A percentile compares a stretch with the other conserved stretches of the same genome.
Conservation (phyloP, 495 filamentous ascomycete species). For the Aspergillus avenaceus region DNA sequence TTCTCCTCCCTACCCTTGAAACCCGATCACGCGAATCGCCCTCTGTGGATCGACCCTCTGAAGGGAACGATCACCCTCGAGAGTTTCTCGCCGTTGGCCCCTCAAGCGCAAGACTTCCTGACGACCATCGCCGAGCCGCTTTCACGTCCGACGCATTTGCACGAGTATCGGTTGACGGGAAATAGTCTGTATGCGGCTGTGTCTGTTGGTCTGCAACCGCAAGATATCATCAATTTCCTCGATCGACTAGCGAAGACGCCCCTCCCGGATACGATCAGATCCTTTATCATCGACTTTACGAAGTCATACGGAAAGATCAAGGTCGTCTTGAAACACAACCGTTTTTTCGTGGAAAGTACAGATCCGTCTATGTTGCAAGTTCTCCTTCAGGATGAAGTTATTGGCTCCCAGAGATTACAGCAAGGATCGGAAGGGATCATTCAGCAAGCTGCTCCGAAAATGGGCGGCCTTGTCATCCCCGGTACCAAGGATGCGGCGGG, state of each 20-base stretch:
- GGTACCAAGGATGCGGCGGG: constrained; percentile 92
- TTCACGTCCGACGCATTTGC: constrained; percentile 80
- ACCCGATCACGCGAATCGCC: constrained; percentile 80
- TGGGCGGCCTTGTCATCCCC: constrained; percentile 88
- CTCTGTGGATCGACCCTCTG: constrained; percentile 84
- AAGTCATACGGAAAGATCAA: constrained; percentile 93
- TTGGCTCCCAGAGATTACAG: constrained; percentile 56
- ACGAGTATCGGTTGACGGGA: constrained; percentile 88
- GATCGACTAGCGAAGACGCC: constrained; percentile 84
- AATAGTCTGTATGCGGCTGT: constrained; percentile 95
- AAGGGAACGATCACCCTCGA: constrained; percentile 90
- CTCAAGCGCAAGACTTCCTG: constrained; percentile 87
- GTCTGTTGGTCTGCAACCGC: constrained; percentile 78
- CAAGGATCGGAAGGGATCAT: constrained; percentile 66
- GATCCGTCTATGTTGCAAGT: constrained; percentile 81
- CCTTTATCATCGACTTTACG: constrained; percentile 79
- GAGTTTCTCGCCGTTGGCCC: constrained; percentile 82
- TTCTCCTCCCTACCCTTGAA: constrained; percentile 79
- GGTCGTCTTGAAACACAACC: constrained; percentile 88
- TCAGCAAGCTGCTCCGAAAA: constrained; percentile 75
- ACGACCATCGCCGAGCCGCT: constrained; percentile 93
- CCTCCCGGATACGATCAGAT: constrained; percentile 70
- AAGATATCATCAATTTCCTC: constrained; percentile 85
- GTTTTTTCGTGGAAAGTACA: constrained; percentile 87
- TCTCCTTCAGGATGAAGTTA: constrained; percentile 70